Percentiles rank a stretch among this genome's conserved stretches.
These are phyloP conservation scores for Fusarium cicatricum DNA, from an alignment of 2,329 filamentous ascomycete species.

Conservation along the genomic window DNA sequence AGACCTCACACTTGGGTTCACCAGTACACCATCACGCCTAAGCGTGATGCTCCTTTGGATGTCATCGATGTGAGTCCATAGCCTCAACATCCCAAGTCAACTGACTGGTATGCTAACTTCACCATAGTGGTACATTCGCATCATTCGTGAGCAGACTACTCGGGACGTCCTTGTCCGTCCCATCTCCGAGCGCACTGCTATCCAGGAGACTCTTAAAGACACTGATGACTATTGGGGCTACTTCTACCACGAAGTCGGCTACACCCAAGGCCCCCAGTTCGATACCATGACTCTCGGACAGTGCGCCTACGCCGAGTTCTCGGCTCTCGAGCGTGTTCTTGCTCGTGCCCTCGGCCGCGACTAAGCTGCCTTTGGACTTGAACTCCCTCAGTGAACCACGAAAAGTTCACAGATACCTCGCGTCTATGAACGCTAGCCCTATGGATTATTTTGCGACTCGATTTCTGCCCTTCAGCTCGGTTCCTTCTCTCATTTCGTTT, in stretches of 20 bases:
- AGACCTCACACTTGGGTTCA: constrained; percentile 60
- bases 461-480: neutral
- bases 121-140: constrained; percentile 62
- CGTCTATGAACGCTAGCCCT: neutral
- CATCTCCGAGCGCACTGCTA: constrained; percentile 51
- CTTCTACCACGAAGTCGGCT: constrained; percentile 58
- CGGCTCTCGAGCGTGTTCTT: constrained; percentile 59
- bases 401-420: neutral
- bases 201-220: constrained; percentile 45
- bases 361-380: neutral
- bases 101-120: constrained; percentile 17
- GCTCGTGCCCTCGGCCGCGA: constrained; percentile 48
- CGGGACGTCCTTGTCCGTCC: constrained; percentile 50
- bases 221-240: constrained; percentile 61
- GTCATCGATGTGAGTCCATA: constrained; percentile 60
- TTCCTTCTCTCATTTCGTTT: neutral
- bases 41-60: constrained; percentile 58
- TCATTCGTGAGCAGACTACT: constrained; percentile 62
- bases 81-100: neutral
- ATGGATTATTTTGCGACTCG: neutral
- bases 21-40: constrained; percentile 60
- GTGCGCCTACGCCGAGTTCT: constrained; percentile 57
- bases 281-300: constrained; percentile 59
- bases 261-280: constrained; percentile 52
- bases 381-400: neutral